Evolutionary conservation across 805 yeast genomes (phyloP).

Genomic region (Barnettozyma botsteinii): DNA sequence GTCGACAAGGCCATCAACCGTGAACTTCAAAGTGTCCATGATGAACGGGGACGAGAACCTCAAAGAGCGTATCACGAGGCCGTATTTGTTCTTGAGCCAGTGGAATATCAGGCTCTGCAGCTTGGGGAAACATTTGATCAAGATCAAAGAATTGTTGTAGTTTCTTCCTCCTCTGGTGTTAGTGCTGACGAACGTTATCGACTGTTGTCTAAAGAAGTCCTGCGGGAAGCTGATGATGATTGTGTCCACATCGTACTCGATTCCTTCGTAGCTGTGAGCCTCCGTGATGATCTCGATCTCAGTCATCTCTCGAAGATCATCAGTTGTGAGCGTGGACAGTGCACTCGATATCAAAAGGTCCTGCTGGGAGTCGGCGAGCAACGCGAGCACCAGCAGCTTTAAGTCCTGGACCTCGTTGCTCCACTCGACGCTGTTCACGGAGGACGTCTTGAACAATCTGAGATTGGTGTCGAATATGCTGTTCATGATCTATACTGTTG

Average conservation of each 20-base stretch:
- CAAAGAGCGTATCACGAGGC: constrained; percentile 23
- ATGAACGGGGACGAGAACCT: constrained; percentile 22
- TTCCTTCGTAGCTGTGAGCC: constrained; percentile 2
- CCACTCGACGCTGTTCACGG: constrained; percentile 8
- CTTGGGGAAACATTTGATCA: constrained; percentile 14
- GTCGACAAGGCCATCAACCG: constrained; percentile 15
- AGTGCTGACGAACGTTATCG: constrained; percentile 13
- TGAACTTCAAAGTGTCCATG: constrained; percentile 23
- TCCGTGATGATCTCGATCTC: constrained; percentile 8
- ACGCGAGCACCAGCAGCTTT: constrained; percentile 19
- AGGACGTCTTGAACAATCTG: constrained; percentile 15
- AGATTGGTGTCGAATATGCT: constrained; percentile 15
- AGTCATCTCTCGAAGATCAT: constrained; percentile 15
- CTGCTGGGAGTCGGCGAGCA: constrained; percentile 20
- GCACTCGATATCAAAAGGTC: constrained; percentile 19
- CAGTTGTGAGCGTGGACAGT: constrained; percentile 14
- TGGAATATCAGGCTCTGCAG: constrained; percentile 18
- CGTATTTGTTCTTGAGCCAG: constrained; percentile 26
- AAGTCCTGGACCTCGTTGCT: constrained; percentile 9
- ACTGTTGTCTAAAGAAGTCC: constrained; percentile 15
- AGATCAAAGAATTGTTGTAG: constrained; percentile 11
- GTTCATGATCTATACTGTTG: constrained; percentile 6
- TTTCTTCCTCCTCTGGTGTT: constrained; percentile 1
- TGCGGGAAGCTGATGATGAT: constrained; percentile 18
- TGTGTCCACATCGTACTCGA: constrained; percentile 4